Conservation (phyloP, 2,329 filamentous ascomycete species). For the Alternaria sp. region DNA sequence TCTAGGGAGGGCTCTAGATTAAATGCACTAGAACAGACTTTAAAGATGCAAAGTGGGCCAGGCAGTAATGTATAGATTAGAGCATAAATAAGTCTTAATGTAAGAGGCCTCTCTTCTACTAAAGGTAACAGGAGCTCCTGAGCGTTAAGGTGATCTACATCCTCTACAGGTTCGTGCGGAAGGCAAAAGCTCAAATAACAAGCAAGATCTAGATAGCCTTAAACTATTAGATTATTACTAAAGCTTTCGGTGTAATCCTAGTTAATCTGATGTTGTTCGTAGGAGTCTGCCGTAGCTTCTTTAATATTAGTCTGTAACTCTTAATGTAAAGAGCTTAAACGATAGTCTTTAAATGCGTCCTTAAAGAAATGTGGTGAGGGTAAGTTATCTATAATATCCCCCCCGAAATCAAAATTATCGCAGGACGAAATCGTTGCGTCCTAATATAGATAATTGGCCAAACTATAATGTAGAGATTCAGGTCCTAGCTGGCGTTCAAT, state of each 20-base stretch:
- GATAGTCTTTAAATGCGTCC: background rate
- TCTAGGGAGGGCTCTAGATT: background rate
- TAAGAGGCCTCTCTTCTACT: constrained; percentile 6
- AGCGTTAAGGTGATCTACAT: background rate
- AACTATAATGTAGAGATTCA: background rate
- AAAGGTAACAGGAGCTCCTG: constrained; percentile 6
- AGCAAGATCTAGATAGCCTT: constrained; percentile 11
- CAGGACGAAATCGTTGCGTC: background rate
- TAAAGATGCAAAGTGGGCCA: constrained; percentile 2
- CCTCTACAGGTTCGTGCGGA: constrained; percentile 8
- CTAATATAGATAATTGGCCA: background rate
- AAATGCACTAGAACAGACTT: background rate
- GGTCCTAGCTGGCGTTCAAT: background rate
- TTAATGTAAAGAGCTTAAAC: background rate
- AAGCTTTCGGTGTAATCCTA: background rate
- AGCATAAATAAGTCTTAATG: constrained; percentile 5
- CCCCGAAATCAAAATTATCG: background rate
- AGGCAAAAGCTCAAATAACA: constrained; percentile 5
- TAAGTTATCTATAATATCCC: background rate
- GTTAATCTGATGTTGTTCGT: background rate
- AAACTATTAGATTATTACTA: background rate
- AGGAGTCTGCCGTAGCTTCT: background rate
- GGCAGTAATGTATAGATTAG: constrained; percentile 5
- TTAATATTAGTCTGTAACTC: background rate
- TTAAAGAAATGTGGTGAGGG: background rate